Conservation (phyloP, 23 red algal species). For the Pyropia yezoensis region DNA sequence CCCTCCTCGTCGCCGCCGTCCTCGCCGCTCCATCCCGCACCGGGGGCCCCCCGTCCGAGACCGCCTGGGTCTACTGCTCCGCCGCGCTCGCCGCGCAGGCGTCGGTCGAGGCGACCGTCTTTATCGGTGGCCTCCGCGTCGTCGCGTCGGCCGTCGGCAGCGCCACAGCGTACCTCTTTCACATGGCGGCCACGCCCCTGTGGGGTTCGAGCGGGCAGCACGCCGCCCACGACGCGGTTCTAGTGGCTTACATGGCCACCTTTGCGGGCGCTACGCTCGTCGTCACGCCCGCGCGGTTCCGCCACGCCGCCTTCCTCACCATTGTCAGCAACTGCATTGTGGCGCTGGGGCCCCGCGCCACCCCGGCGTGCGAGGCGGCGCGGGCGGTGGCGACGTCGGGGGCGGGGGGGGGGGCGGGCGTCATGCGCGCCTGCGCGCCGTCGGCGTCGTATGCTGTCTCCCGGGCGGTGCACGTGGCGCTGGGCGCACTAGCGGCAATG, state of each 20-base stretch:
- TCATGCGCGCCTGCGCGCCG: slow-evolving; percentile 20
- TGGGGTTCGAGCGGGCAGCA: slow-evolving; percentile 7
- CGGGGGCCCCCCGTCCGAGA: slow-evolving; percentile 18
- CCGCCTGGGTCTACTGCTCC: slow-evolving; percentile 50
- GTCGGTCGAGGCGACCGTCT: slow-evolving; percentile 52
- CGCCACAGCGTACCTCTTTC: slow-evolving; percentile 29
- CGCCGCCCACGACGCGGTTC: slow-evolving; percentile 12
- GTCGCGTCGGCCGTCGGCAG: slow-evolving; percentile 23
- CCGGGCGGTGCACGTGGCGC: slow-evolving; percentile 25
- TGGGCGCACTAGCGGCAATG: slow-evolving; percentile 47
- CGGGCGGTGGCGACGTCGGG: too few species aligned
- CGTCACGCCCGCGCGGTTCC: slow-evolving; percentile 14
- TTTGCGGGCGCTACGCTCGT: not conserved
- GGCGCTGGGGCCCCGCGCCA: slow-evolving; percentile 27
- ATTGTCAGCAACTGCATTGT: slow-evolving; percentile 45
- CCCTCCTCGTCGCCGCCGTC: slow-evolving; percentile 28
- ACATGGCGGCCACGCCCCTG: not conserved
- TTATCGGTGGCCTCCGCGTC: slow-evolving; percentile 49
- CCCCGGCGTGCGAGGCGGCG: slow-evolving; percentile 9
- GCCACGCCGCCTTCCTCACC: slow-evolving; percentile 53
- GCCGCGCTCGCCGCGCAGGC: slow-evolving; percentile 52
- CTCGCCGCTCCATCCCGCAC: slow-evolving; percentile 13
- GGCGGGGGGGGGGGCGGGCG: not conserved
- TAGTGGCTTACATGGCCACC: slow-evolving; percentile 36
- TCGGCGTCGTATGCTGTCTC: slow-evolving; percentile 37